phyloP scores from a whole-genome alignment of 176 grass and related monocot genomes.

The Oryza rufipogon region DNA sequence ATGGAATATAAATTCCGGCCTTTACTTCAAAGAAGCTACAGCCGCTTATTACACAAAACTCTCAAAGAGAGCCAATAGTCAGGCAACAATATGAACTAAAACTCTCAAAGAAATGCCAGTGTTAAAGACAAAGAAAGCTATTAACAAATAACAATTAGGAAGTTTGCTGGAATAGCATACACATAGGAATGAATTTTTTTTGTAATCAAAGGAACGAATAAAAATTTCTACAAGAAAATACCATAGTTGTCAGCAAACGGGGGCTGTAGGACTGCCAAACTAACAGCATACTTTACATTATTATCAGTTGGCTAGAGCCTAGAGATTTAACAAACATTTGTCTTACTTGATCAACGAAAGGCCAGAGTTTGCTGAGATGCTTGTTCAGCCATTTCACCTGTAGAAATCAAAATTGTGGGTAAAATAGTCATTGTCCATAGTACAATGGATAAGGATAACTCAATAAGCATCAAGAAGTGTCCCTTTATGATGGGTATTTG shows the following conservation, averaged over 20 bases:
- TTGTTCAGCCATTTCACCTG: constrained; percentile 99
- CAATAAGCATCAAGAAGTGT: constrained; percentile 25
- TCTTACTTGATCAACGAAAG: constrained; percentile 78
- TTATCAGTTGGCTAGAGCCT: constrained; percentile 14
- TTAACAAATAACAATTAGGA: constrained; percentile 19
- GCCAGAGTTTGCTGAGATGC: constrained; percentile 89
- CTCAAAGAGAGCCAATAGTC: too few species aligned
- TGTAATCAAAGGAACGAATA: not conserved
- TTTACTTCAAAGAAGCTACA: too few species aligned
- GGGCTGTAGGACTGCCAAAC: not conserved
- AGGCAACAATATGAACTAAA: too few species aligned
- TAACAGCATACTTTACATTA: constrained; percentile 21
- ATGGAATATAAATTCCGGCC: too few species aligned
- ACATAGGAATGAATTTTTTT: not conserved
- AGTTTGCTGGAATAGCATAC: constrained; percentile 26
- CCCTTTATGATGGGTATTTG: not conserved
- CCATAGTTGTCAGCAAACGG: constrained; percentile 1
- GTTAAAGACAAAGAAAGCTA: constrained; percentile 1
- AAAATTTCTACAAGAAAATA: constrained; percentile 27
- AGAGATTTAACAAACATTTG: constrained; percentile 5
- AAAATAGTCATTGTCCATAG: constrained; percentile 13
- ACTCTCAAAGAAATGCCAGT: not conserved
- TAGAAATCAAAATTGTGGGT: constrained; percentile 31
- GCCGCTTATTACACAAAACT: too few species aligned
- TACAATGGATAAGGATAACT: not conserved